Conservation (phyloP, 805 yeast species). For the Saccharomycopsis sp. region DNA sequence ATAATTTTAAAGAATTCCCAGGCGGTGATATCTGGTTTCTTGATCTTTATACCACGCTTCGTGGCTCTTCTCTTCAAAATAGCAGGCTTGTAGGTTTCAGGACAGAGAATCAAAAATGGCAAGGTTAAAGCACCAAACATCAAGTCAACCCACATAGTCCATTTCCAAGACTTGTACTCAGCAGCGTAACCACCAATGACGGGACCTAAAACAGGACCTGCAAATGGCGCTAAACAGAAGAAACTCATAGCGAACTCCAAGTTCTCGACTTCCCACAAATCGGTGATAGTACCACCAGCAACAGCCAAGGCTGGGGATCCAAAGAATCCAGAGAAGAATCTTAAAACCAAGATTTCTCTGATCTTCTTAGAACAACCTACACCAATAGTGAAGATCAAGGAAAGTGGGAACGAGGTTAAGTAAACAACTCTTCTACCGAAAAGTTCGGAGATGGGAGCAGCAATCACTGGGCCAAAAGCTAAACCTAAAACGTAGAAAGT, state of each 20-base stretch:
- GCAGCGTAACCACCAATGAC: constrained; percentile 49
- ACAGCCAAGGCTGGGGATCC: constrained; percentile 81
- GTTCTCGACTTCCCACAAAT: constrained; percentile 62
- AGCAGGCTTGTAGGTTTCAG: constrained; percentile 70
- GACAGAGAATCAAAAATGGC: constrained; percentile 42
- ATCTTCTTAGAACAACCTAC: constrained; percentile 61
- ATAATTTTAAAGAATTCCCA: constrained; percentile 35
- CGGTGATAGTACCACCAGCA: constrained; percentile 79
- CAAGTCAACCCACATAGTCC: constrained; percentile 67
- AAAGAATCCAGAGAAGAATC: constrained; percentile 69
- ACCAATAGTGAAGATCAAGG: constrained; percentile 70
- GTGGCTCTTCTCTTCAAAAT: constrained; percentile 54
- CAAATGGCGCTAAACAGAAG: constrained; percentile 73
- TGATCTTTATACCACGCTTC: constrained; percentile 48
- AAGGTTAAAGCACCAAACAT: constrained; percentile 54
- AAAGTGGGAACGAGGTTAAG: constrained; percentile 50
- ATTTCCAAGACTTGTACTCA: constrained; percentile 54
- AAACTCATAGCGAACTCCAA: constrained; percentile 68
- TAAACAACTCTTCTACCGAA: constrained; percentile 64
- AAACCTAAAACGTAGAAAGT: constrained; percentile 67
- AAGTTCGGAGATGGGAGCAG: constrained; percentile 68
- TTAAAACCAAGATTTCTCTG: constrained; percentile 52
- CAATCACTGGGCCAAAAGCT: constrained; percentile 61
- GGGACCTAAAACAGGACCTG: constrained; percentile 77
- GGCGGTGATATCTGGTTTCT: constrained; percentile 31